Conservation (phyloP, 805 yeast species). For the Ogataea saltuana region DNA sequence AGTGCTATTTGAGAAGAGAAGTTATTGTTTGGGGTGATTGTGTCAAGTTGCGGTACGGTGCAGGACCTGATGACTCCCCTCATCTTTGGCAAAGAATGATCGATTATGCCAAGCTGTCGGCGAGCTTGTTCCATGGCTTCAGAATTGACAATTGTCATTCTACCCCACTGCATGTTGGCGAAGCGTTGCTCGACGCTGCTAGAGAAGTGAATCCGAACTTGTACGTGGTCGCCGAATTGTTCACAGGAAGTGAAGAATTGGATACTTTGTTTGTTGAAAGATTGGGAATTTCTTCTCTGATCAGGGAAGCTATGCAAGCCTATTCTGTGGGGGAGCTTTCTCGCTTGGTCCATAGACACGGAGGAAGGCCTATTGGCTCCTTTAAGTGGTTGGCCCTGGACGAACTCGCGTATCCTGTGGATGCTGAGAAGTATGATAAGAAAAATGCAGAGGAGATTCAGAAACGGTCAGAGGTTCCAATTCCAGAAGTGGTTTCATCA, state of each 20-base stretch:
- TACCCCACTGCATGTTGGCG: constrained; percentile 94
- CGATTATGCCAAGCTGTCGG: constrained; percentile 69
- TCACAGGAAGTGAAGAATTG: constrained; percentile 88
- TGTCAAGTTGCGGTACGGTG: constrained; percentile 87
- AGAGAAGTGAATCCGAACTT: constrained; percentile 80
- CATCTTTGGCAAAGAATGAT: constrained; percentile 87
- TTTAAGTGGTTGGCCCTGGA: constrained; percentile 78
- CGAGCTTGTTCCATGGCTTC: constrained; percentile 78
- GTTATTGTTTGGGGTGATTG: constrained; percentile 98
- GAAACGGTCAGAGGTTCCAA: constrained; percentile 60
- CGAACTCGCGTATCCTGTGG: constrained; percentile 67
- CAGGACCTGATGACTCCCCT: constrained; percentile 78
- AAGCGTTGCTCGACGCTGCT: constrained; percentile 82
- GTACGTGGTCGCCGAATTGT: constrained; percentile 92
- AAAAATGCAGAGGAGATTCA: constrained; percentile 31
- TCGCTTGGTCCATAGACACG: constrained; percentile 83
- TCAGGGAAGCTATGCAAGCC: constrained; percentile 97
- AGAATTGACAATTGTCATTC: constrained; percentile 96
- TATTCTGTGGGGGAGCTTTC: constrained; percentile 86
- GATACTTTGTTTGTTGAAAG: constrained; percentile 90
- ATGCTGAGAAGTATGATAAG: constrained; percentile 34
- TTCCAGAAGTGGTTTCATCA: constrained; percentile 64
- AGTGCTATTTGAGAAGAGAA: constrained; percentile 85
- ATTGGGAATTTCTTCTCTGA: constrained; percentile 82
- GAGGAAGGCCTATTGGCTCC: constrained; percentile 95